Base-by-base conservation (phyloP, 495 filamentous ascomycete species). In the Wilcoxina mikolae region DNA sequence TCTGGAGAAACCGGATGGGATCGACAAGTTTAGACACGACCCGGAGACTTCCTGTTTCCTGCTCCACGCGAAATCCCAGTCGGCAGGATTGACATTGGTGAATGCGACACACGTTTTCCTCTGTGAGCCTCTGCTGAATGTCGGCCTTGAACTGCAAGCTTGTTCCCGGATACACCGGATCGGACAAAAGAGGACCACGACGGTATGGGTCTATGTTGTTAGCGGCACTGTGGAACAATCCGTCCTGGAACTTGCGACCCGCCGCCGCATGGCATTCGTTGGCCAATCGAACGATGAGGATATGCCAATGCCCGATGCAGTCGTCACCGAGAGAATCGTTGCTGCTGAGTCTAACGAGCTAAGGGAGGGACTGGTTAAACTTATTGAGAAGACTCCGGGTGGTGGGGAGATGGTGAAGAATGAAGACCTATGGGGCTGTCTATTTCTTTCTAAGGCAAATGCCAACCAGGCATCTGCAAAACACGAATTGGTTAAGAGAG, bases 111-210 rank as follows among this genome's bases (percentile, higher is more conserved):
- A 98, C 65, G 87, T 98, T 0, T 90, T 98, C 60, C 72, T 98
- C 5, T 95, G 88, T 67, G 90, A 98, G 67, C 90, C 90, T 0
- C 70, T 95, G 3, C 78, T 95, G 58, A 94, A 95, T 65, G 84
- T 89, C 4, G 87, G 90, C 1, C 79, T 98, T 7, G 90, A 95
- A 61, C 75, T 95, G 4, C 90, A 98, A 63, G 90, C 87, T 2
- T 93, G 95, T 59, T 87, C 88, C 4, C 82, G 90, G 45, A 88
- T 98, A 0, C 87, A 98, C 66, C 77, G 90, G 33, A 98, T 98
- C 52, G 90, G 90, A 0, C 90, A 98, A 67, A 76, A 80, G 55
- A 79, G 83, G 24, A 74, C 81, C 56, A 98, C 90, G 4, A 94
- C 87, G 1, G 90, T 95, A 3, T 98, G 87, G 83, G 83, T 95